Conservation (phyloP, 2,329 filamentous ascomycete genomes). For the Trichoderma polysporum region DNA sequence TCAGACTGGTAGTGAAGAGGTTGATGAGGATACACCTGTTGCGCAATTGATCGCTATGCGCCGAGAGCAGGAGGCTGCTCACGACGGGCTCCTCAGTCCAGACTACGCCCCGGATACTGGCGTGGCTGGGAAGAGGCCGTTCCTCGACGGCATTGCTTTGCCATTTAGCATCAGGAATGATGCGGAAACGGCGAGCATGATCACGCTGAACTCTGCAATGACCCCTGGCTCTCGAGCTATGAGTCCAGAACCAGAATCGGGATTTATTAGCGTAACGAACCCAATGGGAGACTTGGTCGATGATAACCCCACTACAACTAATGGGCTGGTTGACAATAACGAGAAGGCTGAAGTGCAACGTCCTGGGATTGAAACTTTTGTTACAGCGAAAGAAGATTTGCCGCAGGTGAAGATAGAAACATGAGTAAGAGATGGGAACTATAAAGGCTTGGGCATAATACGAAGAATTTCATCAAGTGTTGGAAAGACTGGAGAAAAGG, state of each 20-base stretch:
- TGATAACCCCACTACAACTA: neutral
- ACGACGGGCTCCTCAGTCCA: constrained; percentile 45
- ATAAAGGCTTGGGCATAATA: neutral
- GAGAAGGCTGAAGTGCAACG: constrained; percentile 28
- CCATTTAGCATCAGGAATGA: constrained; percentile 69
- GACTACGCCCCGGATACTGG: constrained; percentile 48
- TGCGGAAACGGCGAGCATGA: constrained; percentile 67
- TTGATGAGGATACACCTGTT: constrained; percentile 44
- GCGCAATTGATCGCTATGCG: constrained; percentile 45
- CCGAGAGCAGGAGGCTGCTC: constrained; percentile 39
- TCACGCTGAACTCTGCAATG: constrained; percentile 56
- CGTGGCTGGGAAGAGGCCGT: constrained; percentile 61
- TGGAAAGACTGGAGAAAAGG: neutral
- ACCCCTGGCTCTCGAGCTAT: constrained; percentile 36
- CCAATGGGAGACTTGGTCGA: neutral
- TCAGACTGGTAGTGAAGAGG: constrained; percentile 40
- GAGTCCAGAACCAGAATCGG: constrained; percentile 29
- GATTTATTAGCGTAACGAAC: constrained; percentile 2
- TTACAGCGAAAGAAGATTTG: constrained; percentile 51
- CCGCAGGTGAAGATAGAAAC: constrained; percentile 30
- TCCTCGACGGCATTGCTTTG: constrained; percentile 67
- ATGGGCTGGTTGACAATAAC: neutral
- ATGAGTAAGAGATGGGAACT: neutral
- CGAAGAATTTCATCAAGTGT: neutral
- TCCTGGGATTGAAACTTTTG: constrained; percentile 53